Base-by-base conservation (phyloP, 1,139 yeast species). In the Debaryomycetaceae sp. region DNA sequence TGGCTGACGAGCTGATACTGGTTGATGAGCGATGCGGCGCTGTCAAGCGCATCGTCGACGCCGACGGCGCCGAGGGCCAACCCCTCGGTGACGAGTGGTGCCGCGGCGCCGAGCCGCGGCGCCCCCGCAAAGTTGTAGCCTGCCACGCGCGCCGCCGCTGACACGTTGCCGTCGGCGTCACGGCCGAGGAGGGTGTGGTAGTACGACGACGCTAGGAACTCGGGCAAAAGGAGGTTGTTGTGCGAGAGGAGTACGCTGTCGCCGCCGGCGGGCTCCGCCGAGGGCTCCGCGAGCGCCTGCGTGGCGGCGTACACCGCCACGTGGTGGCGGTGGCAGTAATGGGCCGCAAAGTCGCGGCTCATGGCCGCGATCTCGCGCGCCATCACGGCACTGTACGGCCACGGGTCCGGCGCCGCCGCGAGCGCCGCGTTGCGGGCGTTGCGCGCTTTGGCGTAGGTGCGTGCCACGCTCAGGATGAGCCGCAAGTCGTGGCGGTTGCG, bases 1-100 rank as follows among this genome's bases (percentile, higher is more conserved):
- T 51, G 48, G 28, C 44, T 45, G 5, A 67, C 27, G 3, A 67
- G 38, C 39, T 67, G 74, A n/a, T 56, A 49, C 36, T 66, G 74
- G 43, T 67, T 66, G 23, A 63, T 17, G 4, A 63, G 32, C 0
- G 51, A 49, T 34, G 53, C 62, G 25, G 51, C 47, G 11, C 46
- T 45, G n/a, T 40, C 37, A 16, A 51, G 37, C 0, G 51, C 46
- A 29, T 48, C 46, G 10, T 48, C 25, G 14, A 61, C 39, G 13
- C 52, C 44, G 5, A 56, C 58, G 30, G 42, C 46, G 2, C 71
- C 73, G 18, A 34, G 28, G 1, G 44, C 34, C n/a, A 60, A 36
- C 0, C 72, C 73, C 21, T 30, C 16, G 38, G 33, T 1, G 56
- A 45, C 6, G 49, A 31, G 22, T 14, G 18, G 26, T n/a, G 52